Evolutionary conservation across 495 filamentous ascomycete genomes (phyloP), one percentile per base, ranked within the genome.

Genomic region (Penicillium cinerascens): DNA sequence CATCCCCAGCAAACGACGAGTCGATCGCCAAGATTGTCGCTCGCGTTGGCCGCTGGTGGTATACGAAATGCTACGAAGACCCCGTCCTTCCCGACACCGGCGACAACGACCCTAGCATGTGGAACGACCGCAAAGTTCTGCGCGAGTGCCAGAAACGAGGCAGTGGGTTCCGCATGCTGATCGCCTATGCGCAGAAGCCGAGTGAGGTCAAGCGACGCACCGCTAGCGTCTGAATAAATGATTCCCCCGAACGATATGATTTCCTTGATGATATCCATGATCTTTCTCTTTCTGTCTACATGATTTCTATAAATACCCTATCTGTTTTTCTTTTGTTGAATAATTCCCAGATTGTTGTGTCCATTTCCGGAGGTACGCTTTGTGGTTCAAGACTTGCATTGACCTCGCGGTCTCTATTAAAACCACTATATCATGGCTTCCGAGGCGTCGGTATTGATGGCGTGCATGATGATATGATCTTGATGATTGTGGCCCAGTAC

Each of bases 1-100:
- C 69, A 0, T 74, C 81, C 21, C 73, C 80, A 3, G 74, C 76
- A 17, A 79, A 82, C 6, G 89, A 95, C 61, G 86, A 89, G 58
- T 85, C 82, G 47, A 95, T 97, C 59, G 87, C 89, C 4, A 91
- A 90, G 61, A 95, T 95, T 75, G 91, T 97, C 17, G 84, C 91
- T 17, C 85, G 83, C 53, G 92, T 98, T 7, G 95, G 93, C 15
- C 77, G 95, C 36, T 98, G 91, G 91, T 97, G 95, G 93, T 97
- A 96, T 68, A 87, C 82, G 4, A 80, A 86, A 44, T 96, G 91
- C 75, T 97, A 97, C 66, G 93, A 97, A 73, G 78, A 79, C 18
- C 73, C 78, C 7, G 74, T 86, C 15, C 69, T 79, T 21, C 71
- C 77, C 1, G 74, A 80, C 21, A 48, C 41, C 22, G 79, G 76